Base-by-base conservation (phyloP, 2,329 filamentous ascomycete genomes). In the Fusarium bactridioides region DNA sequence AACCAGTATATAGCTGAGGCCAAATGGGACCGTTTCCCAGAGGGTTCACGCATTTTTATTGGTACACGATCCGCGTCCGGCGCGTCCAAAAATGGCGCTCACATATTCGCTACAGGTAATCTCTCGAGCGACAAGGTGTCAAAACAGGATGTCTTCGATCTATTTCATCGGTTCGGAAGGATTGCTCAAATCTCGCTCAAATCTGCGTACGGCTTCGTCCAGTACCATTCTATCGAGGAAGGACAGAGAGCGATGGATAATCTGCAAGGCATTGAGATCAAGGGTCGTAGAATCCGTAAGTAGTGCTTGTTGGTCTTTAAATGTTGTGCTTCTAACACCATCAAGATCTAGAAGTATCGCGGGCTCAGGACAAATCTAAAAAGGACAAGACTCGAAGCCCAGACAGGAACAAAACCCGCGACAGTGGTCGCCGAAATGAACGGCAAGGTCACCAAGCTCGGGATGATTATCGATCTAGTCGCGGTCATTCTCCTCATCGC, bases 151-250 rank as follows among this genome's bases (percentile, higher is more conserved):
- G 90, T 98, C 13, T 98, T 97, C 82, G 92, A 97, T 79, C 87
- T 95, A 23, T 98, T 99, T 79, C 91, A 94, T 78, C 88, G 87
- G 64, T 95, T 94, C 79, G 96, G 96, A 60, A 92, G 91, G 69
- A 86, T 99, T 51, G 95, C 95, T 4, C 96, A 99, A 80, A 96
- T 98, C 67, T 97, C 94, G 2, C 94, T 98, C 76, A 98, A 98
- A 82, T 94, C 96, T 74, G 95, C 95, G 4, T 98, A 97, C 82
- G 96, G 96, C 4, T 99, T 98, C 79, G 94, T 98, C 40, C 96
- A 98, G 80, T 99, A 97, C 74, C 88, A 97, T 73, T 91, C 94
- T 35, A 84, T 91, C 8, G 86, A 88, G 5, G 92, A 95, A 78
- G 97, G 94, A 72, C 86, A 88, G 63, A 86, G 87, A 50, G 95